Base-by-base conservation (phyloP, 768 basidiomycete species). In the Phlegmacium glaucopus region DNA sequence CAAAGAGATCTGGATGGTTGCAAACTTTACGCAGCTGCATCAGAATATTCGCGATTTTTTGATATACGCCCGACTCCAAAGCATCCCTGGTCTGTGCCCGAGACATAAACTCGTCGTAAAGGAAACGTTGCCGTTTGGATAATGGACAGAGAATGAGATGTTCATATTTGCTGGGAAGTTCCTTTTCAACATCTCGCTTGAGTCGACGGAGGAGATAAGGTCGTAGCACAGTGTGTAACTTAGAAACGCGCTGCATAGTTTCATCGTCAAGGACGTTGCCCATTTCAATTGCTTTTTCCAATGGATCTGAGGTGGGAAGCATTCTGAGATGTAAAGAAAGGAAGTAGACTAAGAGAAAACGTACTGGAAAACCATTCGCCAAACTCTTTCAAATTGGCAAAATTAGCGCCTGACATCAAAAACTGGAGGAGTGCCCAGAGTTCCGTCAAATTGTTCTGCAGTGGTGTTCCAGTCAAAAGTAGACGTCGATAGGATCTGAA, bases 11-110 rank as follows among this genome's bases (percentile, higher is more conserved):
- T 0, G 94, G 95, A 65, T 97, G 93, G 46, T 90, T 94, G 72
- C 92, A 92, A 36, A 95, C 91, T 71, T 98, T 97, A 46, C 96
- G 86, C 4, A 98, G 77, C 63, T 99, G 96, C 96, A 98, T 99
- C 50, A 98, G 79, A 47, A 95, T 84, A 62, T 99, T 99, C 57
- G 89, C 89, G 37, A 91, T 87, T 67, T 88, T 88, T 66, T 88
- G 87, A 58, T 91, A 91, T 3, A 89, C 76, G 4, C 94, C 94
- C 2, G 92, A 91, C 16, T 84, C 74, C 39, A 96, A 73, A 15
- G 90, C 90, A 52, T 85, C 82, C 25, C 80, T 79, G 2, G 93
- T 96, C 44, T 91, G 83, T 1, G 88, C 80, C 25, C 93, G 80
- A 9, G 85, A 77, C 92, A 96, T 94, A 71, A 95, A 95, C 61